Conservation (phyloP, 148 eudicot genomes). For the Cornus kousa region DNA sequence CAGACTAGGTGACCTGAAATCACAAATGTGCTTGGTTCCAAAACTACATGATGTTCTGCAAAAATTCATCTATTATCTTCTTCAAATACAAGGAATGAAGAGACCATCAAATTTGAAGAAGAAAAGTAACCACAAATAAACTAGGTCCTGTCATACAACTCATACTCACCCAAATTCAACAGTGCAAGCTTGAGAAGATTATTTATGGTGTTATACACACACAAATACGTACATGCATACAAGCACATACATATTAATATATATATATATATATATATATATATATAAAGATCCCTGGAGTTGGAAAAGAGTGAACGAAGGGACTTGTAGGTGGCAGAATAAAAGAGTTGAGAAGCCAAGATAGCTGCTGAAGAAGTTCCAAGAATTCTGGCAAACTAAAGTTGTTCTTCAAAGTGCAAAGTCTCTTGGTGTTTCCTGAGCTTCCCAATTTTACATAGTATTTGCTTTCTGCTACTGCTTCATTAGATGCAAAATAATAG, state of each 20-base stretch:
- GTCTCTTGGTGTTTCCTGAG: background rate
- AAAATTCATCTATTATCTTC: conserved; percentile 11
- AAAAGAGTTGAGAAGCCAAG: conserved; percentile 31
- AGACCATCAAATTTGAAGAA: background rate
- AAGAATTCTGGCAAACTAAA: conserved; percentile 34
- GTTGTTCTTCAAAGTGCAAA: background rate
- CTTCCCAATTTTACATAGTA: background rate
- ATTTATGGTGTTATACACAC: background rate
- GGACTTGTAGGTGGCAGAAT: conserved; percentile 37
- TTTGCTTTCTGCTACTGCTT: background rate
- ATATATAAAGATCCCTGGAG: conserved; percentile 31
- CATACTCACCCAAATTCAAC: conserved; percentile 4
- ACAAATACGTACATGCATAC: no score
- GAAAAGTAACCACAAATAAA: background rate
- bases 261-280: no score
- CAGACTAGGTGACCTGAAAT: no score
- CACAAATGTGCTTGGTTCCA: conserved; percentile 4
- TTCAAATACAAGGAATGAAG: background rate
- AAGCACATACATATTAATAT: background rate
- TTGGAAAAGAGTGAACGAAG: conserved; percentile 20
- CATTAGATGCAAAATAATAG: background rate
- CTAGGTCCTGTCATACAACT: background rate
- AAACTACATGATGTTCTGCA: background rate
- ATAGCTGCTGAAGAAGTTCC: conserved; percentile 47
- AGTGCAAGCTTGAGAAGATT: background rate